A percentile compares a stretch with the other conserved stretches of the same genome.
These are phyloP conservation scores for Cladobotryum mycophilum DNA, from an alignment of 2,329 filamentous ascomycete genomes.

Conservation along the genomic window DNA sequence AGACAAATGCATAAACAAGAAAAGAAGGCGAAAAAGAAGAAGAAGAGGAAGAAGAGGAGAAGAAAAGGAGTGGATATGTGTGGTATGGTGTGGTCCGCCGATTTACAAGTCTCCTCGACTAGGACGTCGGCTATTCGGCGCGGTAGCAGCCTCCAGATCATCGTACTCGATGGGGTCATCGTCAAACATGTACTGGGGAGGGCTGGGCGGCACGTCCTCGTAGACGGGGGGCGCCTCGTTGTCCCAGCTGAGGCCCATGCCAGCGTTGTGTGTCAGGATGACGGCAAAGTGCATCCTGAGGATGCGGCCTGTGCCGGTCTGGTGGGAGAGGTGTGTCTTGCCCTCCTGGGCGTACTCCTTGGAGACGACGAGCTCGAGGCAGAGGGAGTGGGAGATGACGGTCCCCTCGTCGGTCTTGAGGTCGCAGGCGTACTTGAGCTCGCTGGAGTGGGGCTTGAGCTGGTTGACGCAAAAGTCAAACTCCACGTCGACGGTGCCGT, in stretches of 20 bases:
- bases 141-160: constrained; percentile 24
- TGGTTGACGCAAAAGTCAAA: constrained; percentile 47
- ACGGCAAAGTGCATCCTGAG: constrained; percentile 87
- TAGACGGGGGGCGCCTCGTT: constrained; percentile 93
- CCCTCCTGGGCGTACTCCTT: constrained; percentile 78
- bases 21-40: neutral
- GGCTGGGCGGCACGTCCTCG: constrained; percentile 82
- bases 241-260: constrained; percentile 92
- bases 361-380: constrained; percentile 89
- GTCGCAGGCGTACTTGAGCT: constrained; percentile 66
- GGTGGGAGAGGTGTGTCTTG: constrained; percentile 62
- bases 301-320: constrained; percentile 85
- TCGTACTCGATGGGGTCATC: constrained; percentile 35
- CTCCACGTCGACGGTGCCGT: constrained; percentile 53
- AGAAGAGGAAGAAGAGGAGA: neutral
- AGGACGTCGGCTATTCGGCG: constrained; percentile 9
- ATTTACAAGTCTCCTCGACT: neutral
- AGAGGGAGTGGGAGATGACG: constrained; percentile 74
- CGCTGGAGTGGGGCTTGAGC: constrained; percentile 40
- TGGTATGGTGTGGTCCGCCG: neutral
- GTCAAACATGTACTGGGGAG: constrained; percentile 57
- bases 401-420: constrained; percentile 68
- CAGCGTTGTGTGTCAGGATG: constrained; percentile 72
- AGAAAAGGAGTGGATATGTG: neutral
- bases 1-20: neutral